These are phyloP conservation scores for Aeschynomene evenia DNA, from an alignment of 306 rosid genomes.

Conservation along the genomic window DNA sequence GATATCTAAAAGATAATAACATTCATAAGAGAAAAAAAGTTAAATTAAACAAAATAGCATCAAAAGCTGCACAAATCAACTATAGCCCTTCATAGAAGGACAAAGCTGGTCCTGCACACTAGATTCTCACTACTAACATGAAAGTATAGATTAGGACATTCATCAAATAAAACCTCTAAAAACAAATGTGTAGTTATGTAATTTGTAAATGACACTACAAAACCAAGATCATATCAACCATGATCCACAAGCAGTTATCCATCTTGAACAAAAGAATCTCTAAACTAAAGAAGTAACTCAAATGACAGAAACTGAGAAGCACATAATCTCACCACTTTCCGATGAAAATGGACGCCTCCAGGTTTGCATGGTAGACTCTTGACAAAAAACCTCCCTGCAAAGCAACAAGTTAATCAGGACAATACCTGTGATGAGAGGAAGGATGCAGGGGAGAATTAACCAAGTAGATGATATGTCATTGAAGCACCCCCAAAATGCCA, in stretches of 20 bases:
- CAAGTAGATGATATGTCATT: not conserved
- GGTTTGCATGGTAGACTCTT: slow-evolving; percentile 41
- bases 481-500: not conserved
- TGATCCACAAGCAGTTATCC: not conserved
- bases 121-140: slow-evolving; percentile 14
- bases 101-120: not conserved
- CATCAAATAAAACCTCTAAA: slow-evolving; percentile 6
- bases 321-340: slow-evolving; percentile 54
- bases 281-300: not conserved
- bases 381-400: slow-evolving; percentile 46
- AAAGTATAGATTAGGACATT: not conserved
- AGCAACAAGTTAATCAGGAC: slow-evolving; percentile 29
- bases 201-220: not conserved
- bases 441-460: not conserved
- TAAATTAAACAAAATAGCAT: not conserved
- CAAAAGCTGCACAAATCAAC: not conserved
- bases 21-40: slow-evolving; percentile 1
- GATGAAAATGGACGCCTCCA: slow-evolving; percentile 71
- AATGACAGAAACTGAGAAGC: slow-evolving; percentile 15
- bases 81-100: not conserved
- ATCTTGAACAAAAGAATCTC: slow-evolving; percentile 14
- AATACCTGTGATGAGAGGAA: not conserved
- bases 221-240: slow-evolving; percentile 13
- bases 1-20: slow-evolving; percentile 20
- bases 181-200: not conserved